Evolutionary conservation across 2,329 filamentous ascomycete genomes (phyloP), one percentile per base, ranked within the genome.

Genomic region (Apiospora rasikravindrae): DNA sequence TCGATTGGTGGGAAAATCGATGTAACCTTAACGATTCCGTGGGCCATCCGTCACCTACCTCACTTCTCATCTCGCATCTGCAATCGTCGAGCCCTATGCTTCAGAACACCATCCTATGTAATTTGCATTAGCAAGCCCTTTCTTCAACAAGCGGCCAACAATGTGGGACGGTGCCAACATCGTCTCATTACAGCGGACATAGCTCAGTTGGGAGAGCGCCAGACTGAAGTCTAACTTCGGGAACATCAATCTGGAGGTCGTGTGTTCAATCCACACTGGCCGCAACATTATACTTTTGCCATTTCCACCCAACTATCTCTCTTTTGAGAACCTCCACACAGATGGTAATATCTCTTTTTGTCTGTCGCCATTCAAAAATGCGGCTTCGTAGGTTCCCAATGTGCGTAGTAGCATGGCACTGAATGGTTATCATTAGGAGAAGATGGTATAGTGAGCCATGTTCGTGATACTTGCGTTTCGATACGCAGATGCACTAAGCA

Each of bases 181-280:
- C 42, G 26, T 68, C 29, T 47, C 66, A 68, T 61, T 7, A 68
- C 40, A 68, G 66, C 66, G 66, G 66, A 68, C 66, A 68, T 68
- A 68, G 66, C 66, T 68, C 66, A 68, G 66, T 68, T 68, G 66
- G 66, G 66, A 68, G 66, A 68, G 66, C 66, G 66, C 66, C 66
- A 68, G 66, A 68, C 66, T 68, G 66, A 68, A 68, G 66, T 19
- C 29, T 14, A 68, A 29, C 29, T 68, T 68, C 45, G 22, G 45
- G 45, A 49, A n/a, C 66, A 45, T 68, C 26, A 64, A 68, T 68
- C 66, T 68, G 66, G 66, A 68, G 66, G 66, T 68, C 66, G 66
- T 68, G 66, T 68, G 66, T 68, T 68, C 66, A 47, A 68, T 68
- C 66, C 66, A 68, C 66, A 68, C 66, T 68, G 66, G 66, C 66